Base-by-base conservation (phyloP, 495 filamentous ascomycete genomes). In the Clohesyomyces aquaticus region DNA sequence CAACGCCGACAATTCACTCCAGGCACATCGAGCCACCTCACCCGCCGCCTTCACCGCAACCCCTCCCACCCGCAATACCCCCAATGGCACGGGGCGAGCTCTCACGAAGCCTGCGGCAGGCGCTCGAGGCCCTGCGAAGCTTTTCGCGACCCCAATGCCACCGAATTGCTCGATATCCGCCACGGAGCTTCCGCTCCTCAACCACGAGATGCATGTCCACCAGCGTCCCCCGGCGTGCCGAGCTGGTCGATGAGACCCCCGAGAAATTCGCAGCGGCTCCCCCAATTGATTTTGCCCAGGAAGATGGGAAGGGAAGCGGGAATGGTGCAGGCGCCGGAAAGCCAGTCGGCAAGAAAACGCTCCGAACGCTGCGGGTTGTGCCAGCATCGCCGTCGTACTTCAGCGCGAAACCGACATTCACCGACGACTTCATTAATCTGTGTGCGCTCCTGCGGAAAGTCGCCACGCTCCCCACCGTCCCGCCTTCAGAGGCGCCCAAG, bases 361-460 rank as follows among this genome's bases (percentile, higher is more conserved):
- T 73, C 25, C 55, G 59, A 71, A 72, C 51, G 11, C 85, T 89
- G 59, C 89, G 94, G 55, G 78, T 95, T 25, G 78, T 96, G 35
- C 94, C 94, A 18, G 81, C 83, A 0, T 96, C 94, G 8, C 88
- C 90, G 1, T 91, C 93, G 48, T 99, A 98, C 78, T 99, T 98
- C 81, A 93, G 91, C 63, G 88, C 86, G 29, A 88, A 83, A 41
- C 89, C 92, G 2, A 78, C 80, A 35, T 97, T 95, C 81, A 93
- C 87, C 77, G 94, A 99, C 75, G 83, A 88, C 72, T 82, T 89
- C 68, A 83, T 99, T 62, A 72, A 75, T 1, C 81, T 99, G 14
- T 83, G 91, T 67, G 72, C 81, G 10, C 81, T 98, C 21, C 76
- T 88, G 54, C 84, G 83, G 29, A 85, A 83, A 73, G 85, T 93